Evolutionary conservation across 2,329 filamentous ascomycete species (phyloP), one percentile per base, ranked within the genome.

Genomic region (Nigrograna mackinnonii): DNA sequence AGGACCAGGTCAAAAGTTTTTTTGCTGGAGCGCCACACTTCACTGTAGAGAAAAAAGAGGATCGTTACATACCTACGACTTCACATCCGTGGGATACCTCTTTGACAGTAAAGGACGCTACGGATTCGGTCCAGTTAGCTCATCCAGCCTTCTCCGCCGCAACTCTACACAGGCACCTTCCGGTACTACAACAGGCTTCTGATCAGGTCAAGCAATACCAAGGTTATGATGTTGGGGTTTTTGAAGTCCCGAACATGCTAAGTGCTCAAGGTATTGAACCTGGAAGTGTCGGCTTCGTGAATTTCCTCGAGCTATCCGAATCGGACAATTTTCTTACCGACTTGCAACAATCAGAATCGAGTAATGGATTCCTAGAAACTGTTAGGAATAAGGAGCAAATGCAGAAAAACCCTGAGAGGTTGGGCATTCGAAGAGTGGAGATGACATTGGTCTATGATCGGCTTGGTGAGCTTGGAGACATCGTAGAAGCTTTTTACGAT

Each of bases 21-120:
- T 89, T 89, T 72, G 86, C 85, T 19, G 85, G 86, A n/a, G 86
- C 86, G 32, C 86, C 86, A 49, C 84, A 87, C 62, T 89, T 85
- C 71, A 84, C 83, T 63, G 78, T 81, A 52, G 77, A 80, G 39
- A 78, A 76, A 44, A 78, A 82, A 54, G 79, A 79, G 75, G 60
- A 78, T 76, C 44, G 81, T 77, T 79, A 80, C 17, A 78, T 82
- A 54, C 84, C 85, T 17, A 81, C 75, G 36, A 82, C 85, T 20
- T 80, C 82, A 26, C 88, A 84, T 59, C 85, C 84, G 1, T 87
- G 84, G 78, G 82, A 88, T 61, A 76, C 80, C 48, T 52, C 56
- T 6, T 42, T 86, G 43, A 71, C 76, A 52, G 82, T 85, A 52
- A 75, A 79, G 41, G 83, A 87, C 59, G 69, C 85, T 52, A 80